phyloP scores from a whole-genome alignment of 345 rosid genomes.

The Clausena lansium region DNA sequence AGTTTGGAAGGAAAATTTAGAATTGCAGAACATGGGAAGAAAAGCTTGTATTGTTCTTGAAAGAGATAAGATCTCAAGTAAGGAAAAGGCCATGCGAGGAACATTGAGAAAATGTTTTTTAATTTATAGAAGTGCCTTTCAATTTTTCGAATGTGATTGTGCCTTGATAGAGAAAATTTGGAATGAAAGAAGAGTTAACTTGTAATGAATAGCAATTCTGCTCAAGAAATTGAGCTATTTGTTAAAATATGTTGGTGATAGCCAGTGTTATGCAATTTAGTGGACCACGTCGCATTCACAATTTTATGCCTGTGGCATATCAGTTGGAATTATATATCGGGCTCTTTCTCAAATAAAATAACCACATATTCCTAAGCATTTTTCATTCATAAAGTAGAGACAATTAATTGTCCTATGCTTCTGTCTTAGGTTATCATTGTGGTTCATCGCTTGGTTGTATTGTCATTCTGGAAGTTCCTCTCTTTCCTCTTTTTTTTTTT shows the following conservation, averaged over 20 bases:
- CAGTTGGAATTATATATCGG: neutral
- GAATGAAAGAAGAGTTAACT: too few relatives aligned
- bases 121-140: too few relatives aligned
- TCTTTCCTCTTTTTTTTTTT: neutral
- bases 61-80: neutral
- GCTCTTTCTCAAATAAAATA: neutral
- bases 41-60: neutral
- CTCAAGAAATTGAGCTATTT: too few relatives aligned
- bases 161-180: too few relatives aligned
- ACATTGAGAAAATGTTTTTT: constrained; percentile 20
- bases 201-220: too few relatives aligned
- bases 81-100: constrained; percentile 13
- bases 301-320: neutral
- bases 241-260: neutral
- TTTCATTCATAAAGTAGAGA: neutral
- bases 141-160: too few relatives aligned
- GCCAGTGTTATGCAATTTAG: neutral
- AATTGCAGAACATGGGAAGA: neutral
- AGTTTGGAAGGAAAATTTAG: neutral
- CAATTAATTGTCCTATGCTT: neutral
- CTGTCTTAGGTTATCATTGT: neutral
- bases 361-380: neutral
- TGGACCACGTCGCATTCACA: neutral
- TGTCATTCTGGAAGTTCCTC: neutral
- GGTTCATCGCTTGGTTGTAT: neutral